phyloP scores from a whole-genome alignment of 169 alveolate species.

The Cryptosporidium ubiquitum region DNA sequence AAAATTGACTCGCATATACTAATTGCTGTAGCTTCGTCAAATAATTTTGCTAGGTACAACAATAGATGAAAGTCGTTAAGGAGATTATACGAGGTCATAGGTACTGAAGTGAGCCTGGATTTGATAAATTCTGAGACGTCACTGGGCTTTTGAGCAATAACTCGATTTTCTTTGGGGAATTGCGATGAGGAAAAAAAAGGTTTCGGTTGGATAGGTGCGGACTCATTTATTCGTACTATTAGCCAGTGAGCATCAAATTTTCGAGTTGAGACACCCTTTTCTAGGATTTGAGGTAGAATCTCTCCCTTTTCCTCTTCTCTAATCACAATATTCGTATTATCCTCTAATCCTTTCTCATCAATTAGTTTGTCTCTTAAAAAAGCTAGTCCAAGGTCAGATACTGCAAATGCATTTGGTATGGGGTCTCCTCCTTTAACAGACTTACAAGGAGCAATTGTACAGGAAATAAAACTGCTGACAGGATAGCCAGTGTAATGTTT shows the following conservation, averaged over 20 bases:
- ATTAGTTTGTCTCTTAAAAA: slow-evolving; percentile 79
- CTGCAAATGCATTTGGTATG: slow-evolving; percentile 87
- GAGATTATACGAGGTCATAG: slow-evolving; percentile 12
- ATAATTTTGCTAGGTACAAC: slow-evolving; percentile 86
- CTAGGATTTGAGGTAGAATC: slow-evolving; percentile 83
- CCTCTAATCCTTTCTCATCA: slow-evolving; percentile 77
- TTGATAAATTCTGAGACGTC: slow-evolving; percentile 51
- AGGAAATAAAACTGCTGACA: slow-evolving; percentile 82
- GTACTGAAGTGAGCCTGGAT: slow-evolving; percentile 27
- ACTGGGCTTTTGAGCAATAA: slow-evolving; percentile 68
- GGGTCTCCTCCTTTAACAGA: slow-evolving; percentile 83
- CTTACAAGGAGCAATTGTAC: slow-evolving; percentile 87
- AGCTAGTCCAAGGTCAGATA: slow-evolving; percentile 87
- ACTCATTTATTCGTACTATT: slow-evolving; percentile 84
- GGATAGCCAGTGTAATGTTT: slow-evolving; percentile 87
- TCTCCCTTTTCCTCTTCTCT: slow-evolving; percentile 77
- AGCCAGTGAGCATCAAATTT: slow-evolving; percentile 86
- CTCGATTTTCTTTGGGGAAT: slow-evolving; percentile 84
- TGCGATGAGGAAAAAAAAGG: slow-evolving; percentile 81
- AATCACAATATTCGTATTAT: slow-evolving; percentile 75
- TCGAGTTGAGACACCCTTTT: slow-evolving; percentile 82
- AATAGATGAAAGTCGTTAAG: slow-evolving; percentile 90
- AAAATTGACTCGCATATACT: slow-evolving; percentile 83
- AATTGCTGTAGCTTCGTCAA: slow-evolving; percentile 92
- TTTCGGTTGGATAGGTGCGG: slow-evolving; percentile 84